Evolutionary conservation across 73 alveolate species (phyloP).

Genomic region (Paramecium octaurelia): DNA sequence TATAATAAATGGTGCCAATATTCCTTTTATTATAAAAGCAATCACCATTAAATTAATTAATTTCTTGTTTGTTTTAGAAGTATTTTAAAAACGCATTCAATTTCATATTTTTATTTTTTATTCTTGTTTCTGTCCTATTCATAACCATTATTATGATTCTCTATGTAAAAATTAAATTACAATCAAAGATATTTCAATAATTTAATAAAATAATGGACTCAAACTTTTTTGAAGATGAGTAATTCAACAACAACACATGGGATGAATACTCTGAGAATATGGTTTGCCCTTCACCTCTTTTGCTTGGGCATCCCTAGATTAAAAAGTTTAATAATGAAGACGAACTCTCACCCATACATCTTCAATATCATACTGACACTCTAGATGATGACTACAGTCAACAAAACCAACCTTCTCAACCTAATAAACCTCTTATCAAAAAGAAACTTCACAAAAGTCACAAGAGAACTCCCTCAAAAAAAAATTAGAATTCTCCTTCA

Average conservation of each 20-base stretch:
- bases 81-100: not conserved
- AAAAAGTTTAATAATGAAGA: not conserved
- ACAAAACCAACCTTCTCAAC: not conserved
- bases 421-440: not conserved
- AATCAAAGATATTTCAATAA: not conserved
- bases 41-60: not conserved
- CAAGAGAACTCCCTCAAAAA: not conserved
- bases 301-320: not conserved
- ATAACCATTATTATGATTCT: not conserved
- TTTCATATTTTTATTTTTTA: not conserved
- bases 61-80: not conserved
- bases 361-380: not conserved
- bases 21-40: not conserved
- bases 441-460: not conserved
- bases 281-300: not conserved
- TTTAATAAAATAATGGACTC: not conserved
- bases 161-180: not conserved
- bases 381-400: not conserved
- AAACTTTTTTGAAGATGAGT: not conserved
- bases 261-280: not conserved
- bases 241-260: not conserved
- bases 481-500: not conserved
- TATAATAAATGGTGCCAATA: not conserved
- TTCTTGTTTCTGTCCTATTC: not conserved
- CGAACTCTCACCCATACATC: not conserved